Evolutionary conservation across 208 protist genomes (phyloP), one percentile per base, ranked within the genome.

Genomic region (Trypanosoma rangeli): DNA sequence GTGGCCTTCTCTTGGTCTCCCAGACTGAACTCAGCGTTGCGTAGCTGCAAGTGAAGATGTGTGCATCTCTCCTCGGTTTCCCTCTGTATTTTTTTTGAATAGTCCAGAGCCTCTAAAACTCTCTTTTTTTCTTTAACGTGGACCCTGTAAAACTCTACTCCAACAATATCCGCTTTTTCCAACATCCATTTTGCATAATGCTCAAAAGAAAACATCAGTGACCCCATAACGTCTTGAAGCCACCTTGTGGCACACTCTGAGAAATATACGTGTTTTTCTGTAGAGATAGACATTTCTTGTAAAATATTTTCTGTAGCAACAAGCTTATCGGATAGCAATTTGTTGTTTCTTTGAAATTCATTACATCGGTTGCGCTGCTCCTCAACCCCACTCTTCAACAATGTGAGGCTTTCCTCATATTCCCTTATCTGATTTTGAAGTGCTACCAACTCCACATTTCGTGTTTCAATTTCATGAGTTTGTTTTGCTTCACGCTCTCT

Each of bases 361-460:
- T 68, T 52, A 63, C 18, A 54, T 8, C 20, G 28, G n/a, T 42
- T 39, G 50, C 61, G 24, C 42, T 74, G 52, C 3, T 48, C 24
- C n/a, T 63, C 29, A 28, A 68, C n/a, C 48, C 61, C 61, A 33
- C 67, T 56, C 69, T 35, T 62, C 53, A 74, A 50, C 22, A 60
- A 10, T 22, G 12, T 50, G 22, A 67, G 48, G 50, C 26, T 42
- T 62, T 62, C 53, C 49, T 66, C 61, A 55, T 60, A 10, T 22
- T 66, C 35, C 9, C 58, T 50, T 58, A 28, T n/a, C 48, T 63
- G 57, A 18, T 57, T n/a, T 49, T 58, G 31, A 50, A 68, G 26
- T 60, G 16, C 9, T 29, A 5, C 59, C 29, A 70, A 4, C 28
- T 62, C 29, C 15, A 10, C 22, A 39, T 69, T 57, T 50, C 24